Conservation (phyloP, 768 basidiomycete genomes). For the Russula earlei region DNA sequence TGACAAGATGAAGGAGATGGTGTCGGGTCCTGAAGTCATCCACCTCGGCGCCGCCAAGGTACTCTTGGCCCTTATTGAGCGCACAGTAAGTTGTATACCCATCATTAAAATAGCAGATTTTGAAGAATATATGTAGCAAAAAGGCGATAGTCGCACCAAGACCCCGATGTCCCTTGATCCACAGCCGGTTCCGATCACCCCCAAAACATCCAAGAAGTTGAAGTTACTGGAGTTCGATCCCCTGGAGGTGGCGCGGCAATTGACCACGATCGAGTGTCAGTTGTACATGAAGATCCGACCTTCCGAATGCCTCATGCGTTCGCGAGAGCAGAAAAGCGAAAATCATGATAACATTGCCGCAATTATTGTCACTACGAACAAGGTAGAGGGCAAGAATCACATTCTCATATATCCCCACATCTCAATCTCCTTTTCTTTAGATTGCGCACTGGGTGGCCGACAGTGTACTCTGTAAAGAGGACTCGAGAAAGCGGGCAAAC, state of each 20-base stretch:
- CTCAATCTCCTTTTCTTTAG: conserved; percentile 31
- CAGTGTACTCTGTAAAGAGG: conserved; percentile 68
- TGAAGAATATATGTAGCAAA: conserved; percentile 29
- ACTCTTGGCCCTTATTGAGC: conserved; percentile 63
- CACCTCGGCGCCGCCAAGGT: conserved; percentile 66
- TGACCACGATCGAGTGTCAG: conserved; percentile 84
- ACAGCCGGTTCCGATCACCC: conserved; percentile 69
- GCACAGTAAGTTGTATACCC: conserved; percentile 48
- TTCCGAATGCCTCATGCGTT: conserved; percentile 82
- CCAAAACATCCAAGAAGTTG: conserved; percentile 60
- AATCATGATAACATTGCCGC: conserved; percentile 75
- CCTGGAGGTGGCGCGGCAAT: conserved; percentile 82
- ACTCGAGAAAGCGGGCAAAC: conserved; percentile 71
- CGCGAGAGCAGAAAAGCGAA: conserved; percentile 64
- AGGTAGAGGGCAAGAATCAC: conserved; percentile 33
- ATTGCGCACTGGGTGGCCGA: conserved; percentile 92
- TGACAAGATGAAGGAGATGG: conserved; percentile 73
- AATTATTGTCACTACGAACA: conserved; percentile 83
- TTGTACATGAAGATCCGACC: conserved; percentile 84
- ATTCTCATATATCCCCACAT: not conserved
- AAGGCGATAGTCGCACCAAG: conserved; percentile 50
- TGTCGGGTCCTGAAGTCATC: conserved; percentile 53
- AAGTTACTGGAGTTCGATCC: conserved; percentile 83
- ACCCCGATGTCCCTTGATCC: conserved; percentile 45
- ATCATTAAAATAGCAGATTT: conserved; percentile 1